Conservation (phyloP, 164 flowering plant species). For the Dillenia suffruticosa region DNA sequence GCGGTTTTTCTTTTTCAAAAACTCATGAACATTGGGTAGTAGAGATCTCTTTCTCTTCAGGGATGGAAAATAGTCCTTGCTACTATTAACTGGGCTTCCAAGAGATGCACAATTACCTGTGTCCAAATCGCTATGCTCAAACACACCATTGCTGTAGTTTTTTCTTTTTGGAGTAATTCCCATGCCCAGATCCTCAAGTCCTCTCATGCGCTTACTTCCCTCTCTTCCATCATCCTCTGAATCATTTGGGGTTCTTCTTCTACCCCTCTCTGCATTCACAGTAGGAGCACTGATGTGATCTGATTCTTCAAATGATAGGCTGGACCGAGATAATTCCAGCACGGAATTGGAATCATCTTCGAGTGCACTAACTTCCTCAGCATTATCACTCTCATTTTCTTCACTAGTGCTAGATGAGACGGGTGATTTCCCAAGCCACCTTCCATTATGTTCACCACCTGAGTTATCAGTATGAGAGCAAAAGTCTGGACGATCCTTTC, state of each 20-base stretch:
- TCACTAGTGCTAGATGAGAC: conserved; percentile 17
- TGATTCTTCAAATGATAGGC: conserved; percentile 58
- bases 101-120: conserved; percentile 20
- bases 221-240: conserved; percentile 89
- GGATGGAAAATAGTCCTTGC: conserved; percentile 27
- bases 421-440: conserved; percentile 24
- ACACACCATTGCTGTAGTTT: conserved; percentile 24
- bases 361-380: conserved; percentile 24
- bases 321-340: conserved; percentile 58
- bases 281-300: conserved; percentile 25
- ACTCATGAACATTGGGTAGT: conserved; percentile 45
- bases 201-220: conserved; percentile 82
- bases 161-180: conserved; percentile 30
- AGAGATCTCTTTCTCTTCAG: conserved; percentile 53
- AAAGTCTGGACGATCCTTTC: conserved; percentile 27
- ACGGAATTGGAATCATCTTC: conserved; percentile 37
- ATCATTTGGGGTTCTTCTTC: conserved; percentile 65
- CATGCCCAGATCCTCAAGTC: conserved; percentile 73
- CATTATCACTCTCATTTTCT: conserved; percentile 20
- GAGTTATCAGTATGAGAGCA: conserved; percentile 16
- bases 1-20: conserved; percentile 56
- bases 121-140: conserved; percentile 22
- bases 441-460: conserved; percentile 16
- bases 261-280: conserved; percentile 35
- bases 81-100: conserved; percentile 33